A percentile compares a stretch with the other conserved stretches of the same genome.
Conservation (phyloP, 2,329 filamentous ascomycete species). For the Scytalidium lignicola region DNA sequence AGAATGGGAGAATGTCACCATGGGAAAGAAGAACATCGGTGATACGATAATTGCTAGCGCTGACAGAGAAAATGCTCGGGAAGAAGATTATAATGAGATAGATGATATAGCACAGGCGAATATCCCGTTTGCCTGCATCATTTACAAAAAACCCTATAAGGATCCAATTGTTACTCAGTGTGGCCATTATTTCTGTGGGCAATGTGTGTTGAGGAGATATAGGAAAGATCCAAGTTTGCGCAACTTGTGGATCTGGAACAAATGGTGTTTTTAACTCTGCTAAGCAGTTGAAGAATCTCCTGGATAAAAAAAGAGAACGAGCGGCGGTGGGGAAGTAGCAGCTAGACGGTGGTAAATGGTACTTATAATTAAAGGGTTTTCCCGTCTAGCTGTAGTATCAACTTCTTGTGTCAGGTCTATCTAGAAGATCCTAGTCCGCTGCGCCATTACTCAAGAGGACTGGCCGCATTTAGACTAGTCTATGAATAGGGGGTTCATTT, state of each 20-base stretch:
- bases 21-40: slow-evolving; percentile 54
- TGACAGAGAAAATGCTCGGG: slow-evolving; percentile 22
- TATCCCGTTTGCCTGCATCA: slow-evolving; percentile 30
- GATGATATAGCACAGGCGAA: slow-evolving; percentile 26
- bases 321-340: no score
- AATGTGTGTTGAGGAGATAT: slow-evolving; percentile 81
- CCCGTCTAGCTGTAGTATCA: no score
- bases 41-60: slow-evolving; percentile 43
- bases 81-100: slow-evolving; percentile 41
- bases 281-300: slow-evolving; percentile 64
- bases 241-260: slow-evolving; percentile 75
- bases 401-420: no score
- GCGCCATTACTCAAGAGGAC: no score
- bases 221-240: slow-evolving; percentile 80
- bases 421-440: no score
- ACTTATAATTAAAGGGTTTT: no score
- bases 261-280: slow-evolving; percentile 84
- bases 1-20: slow-evolving; percentile 81
- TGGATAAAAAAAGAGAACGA: no score
- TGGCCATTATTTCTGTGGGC: slow-evolving; percentile 93
- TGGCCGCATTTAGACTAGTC: no score
- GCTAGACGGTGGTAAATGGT: no score
- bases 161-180: slow-evolving; percentile 82
- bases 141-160: slow-evolving; percentile 32
- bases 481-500: no score